A percentile compares a stretch with the other conserved stretches of the same genome.
Evolutionary conservation across 2,329 filamentous ascomycete species (phyloP).

Genomic region (Microthyrium microscopicum): DNA sequence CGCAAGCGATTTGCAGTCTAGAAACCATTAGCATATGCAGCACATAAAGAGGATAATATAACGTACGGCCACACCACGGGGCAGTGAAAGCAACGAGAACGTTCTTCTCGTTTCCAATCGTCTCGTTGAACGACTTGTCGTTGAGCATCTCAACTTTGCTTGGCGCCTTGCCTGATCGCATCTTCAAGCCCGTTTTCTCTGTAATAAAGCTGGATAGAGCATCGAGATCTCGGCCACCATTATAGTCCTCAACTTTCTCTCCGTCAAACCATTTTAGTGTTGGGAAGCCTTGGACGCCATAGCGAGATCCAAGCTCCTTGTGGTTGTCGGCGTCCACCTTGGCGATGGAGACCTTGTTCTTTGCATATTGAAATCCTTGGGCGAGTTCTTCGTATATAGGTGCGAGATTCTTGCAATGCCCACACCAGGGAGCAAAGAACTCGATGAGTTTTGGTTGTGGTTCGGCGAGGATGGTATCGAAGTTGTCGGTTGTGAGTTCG

Average conservation of each 20-base stretch:
- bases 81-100: conserved; percentile 94
- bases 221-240: conserved; percentile 72
- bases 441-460: too few species aligned
- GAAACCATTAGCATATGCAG: conserved; percentile 1
- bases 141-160: conserved; percentile 67
- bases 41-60: conserved; percentile 10
- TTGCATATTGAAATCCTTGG: conserved; percentile 50
- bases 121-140: conserved; percentile 59
- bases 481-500: conserved; percentile 78
- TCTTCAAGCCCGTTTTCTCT: conserved; percentile 73
- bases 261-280: conserved; percentile 97
- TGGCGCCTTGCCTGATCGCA: conserved; percentile 56
- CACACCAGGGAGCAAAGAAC: conserved; percentile 98
- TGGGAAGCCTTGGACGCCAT: conserved; percentile 85
- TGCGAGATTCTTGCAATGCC: conserved; percentile 89
- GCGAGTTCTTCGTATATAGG: conserved; percentile 90
- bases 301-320: conserved; percentile 67
- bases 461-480: too few species aligned
- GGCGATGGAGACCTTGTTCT: conserved; percentile 69
- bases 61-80: conserved; percentile 95
- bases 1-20: conserved; percentile 93
- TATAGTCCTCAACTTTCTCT: conserved; percentile 77
- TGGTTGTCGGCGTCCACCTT: conserved; percentile 94
- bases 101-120: conserved; percentile 71
- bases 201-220: conserved; percentile 64